phyloP scores from a whole-genome alignment of 2,329 filamentous ascomycete genomes.

The Alternaria sp. region DNA sequence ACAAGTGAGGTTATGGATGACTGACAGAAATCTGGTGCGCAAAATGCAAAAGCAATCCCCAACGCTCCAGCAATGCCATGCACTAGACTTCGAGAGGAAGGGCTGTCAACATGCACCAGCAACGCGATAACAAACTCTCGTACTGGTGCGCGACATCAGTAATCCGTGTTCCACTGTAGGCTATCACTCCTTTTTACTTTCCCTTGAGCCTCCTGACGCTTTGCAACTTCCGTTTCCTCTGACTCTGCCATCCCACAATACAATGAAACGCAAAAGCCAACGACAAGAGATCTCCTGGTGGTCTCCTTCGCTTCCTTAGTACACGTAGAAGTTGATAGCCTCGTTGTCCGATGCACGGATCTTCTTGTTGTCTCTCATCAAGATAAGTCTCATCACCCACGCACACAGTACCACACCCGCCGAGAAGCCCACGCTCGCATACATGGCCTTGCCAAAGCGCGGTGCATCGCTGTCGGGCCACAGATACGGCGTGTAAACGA shows the following conservation, averaged over 20 bases:
- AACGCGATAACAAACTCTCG: no score
- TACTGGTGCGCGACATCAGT: background rate
- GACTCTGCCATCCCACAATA: background rate
- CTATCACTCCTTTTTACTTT: background rate
- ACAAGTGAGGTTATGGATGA: background rate
- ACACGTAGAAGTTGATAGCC: conserved; percentile 29
- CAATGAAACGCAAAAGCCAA: background rate
- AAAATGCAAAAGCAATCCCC: background rate
- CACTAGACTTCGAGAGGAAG: background rate
- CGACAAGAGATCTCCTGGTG: background rate
- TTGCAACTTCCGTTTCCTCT: background rate
- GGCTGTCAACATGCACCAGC: background rate
- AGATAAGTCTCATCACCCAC: conserved; percentile 23
- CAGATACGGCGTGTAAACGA: conserved; percentile 48
- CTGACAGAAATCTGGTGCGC: background rate
- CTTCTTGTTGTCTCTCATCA: conserved; percentile 30
- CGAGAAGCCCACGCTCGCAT: conserved; percentile 29
- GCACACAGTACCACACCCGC: conserved; percentile 19
- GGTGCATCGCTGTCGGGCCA: conserved; percentile 34
- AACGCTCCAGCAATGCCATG: background rate
- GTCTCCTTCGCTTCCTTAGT: conserved; percentile 6
- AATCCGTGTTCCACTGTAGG: background rate
- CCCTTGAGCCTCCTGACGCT: background rate
- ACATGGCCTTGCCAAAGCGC: conserved; percentile 30
- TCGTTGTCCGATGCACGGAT: conserved; percentile 22